Evolutionary conservation across 129 eudicot species (phyloP), one percentile per base, ranked within the genome.

Genomic region (Cynara cardunculus): DNA sequence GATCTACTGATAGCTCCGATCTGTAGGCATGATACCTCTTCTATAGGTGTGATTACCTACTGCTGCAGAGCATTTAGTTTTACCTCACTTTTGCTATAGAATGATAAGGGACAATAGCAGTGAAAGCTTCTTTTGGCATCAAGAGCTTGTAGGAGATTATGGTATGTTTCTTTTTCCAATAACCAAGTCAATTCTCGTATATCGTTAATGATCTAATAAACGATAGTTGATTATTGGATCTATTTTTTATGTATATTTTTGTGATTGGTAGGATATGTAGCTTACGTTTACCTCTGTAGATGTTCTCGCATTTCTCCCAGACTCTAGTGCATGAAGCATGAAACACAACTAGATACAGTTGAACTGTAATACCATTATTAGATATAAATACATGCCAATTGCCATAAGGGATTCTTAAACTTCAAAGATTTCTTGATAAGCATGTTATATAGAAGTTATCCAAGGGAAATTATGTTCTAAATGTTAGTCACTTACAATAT

Each of bases 121-220:
- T 56, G 65, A 68, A 25, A 68, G 31, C 72, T 18, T 68, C 72
- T 25, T 31, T 13, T 25, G 34, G 34, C 72, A 68, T 68, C 72
- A 68, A 72, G 25, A 22, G 30, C 77, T 37, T 37, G 46, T 21
- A 3, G 44, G 39, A 68, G 37, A 39, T 22, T 39, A 64, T 35
- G 77, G 77, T 72, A 72, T 22, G 25, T 37, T 10, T 34, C 56
- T 72, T 72, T 72, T 70, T 31, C 39, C 74, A 70, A 21, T 27
- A 26, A 68, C 72, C 34, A 16, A 25, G 22, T 30, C 24, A n/a
- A 70, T 12, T 70, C 24, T 31, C 74, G 14, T 28, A 16, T 21
- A 6, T 28, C 35, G 37, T 70, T 18, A 46, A 31, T 19, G 11
- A 70, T 70, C 11, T 70, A 6, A 27, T 27, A 27, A 21, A 70